phyloP scores from a whole-genome alignment of 2,329 filamentous ascomycete genomes.

The Tolypocladium album region DNA sequence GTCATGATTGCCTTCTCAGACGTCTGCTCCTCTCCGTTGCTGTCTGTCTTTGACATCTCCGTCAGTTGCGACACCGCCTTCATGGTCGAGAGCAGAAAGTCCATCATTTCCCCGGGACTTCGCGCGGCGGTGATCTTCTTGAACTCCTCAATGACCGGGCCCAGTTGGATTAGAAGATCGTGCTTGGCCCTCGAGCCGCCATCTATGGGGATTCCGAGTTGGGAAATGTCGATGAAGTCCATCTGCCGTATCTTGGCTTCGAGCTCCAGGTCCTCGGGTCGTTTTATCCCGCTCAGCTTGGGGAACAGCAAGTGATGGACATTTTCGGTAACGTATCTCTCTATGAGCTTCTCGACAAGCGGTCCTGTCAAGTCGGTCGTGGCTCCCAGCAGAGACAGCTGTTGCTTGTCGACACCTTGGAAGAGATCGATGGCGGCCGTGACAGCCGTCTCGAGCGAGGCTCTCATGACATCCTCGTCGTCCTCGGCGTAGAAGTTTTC shows the following conservation, averaged over 20 bases:
- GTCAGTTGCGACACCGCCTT: constrained; percentile 69
- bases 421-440: constrained; percentile 93
- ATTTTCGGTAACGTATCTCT: constrained; percentile 88
- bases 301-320: constrained; percentile 86
- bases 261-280: constrained; percentile 74
- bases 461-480: constrained; percentile 83
- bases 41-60: constrained; percentile 34
- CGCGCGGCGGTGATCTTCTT: constrained; percentile 68
- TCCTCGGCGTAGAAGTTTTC: constrained; percentile 71
- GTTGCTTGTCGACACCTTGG: constrained; percentile 89
- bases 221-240: constrained; percentile 86
- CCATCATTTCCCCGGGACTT: constrained; percentile 84
- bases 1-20: constrained; percentile 47
- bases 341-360: constrained; percentile 85
- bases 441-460: constrained; percentile 81
- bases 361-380: constrained; percentile 91
- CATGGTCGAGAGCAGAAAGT: constrained; percentile 66
- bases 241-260: constrained; percentile 88
- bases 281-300: constrained; percentile 64
- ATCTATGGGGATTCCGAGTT: constrained; percentile 81
- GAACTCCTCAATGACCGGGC: constrained; percentile 77
- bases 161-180: constrained; percentile 66
- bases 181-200: constrained; percentile 70
- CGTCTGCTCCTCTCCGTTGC: constrained; percentile 19
- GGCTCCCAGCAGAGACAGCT: constrained; percentile 80